Evolutionary conservation across 2,329 filamentous ascomycete genomes (phyloP).

Genomic region (Dactylonectria estremocensis): DNA sequence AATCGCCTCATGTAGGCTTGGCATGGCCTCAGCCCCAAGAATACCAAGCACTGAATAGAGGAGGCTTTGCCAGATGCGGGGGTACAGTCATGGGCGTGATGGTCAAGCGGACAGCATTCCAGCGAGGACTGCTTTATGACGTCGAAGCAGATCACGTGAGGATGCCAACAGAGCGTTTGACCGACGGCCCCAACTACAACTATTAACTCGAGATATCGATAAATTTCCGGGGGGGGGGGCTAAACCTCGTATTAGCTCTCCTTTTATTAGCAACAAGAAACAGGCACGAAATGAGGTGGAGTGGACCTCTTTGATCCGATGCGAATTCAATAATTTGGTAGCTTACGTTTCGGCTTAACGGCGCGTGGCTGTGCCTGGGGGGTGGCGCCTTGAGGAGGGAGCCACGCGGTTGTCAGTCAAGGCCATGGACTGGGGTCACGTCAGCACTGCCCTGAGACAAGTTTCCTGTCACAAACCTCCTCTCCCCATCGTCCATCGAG

Average conservation of each 20-base stretch:
- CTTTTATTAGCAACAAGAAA: not conserved
- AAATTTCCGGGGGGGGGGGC: not conserved
- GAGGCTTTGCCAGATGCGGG: too few relatives aligned
- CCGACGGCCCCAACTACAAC: too few relatives aligned
- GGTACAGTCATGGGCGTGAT: too few relatives aligned
- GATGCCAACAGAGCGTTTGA: too few relatives aligned
- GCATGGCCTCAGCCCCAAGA: too few relatives aligned
- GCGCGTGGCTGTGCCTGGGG: slow-evolving; percentile 43
- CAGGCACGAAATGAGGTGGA: not conserved
- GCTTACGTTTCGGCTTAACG: slow-evolving; percentile 13
- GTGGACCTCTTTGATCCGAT: not conserved
- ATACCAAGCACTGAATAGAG: too few relatives aligned
- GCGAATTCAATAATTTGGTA: not conserved
- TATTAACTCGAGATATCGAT: too few relatives aligned
- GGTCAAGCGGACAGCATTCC: too few relatives aligned
- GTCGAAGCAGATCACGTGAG: too few relatives aligned
- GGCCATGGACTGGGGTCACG: slow-evolving; percentile 35
- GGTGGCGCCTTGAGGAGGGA: slow-evolving; percentile 31
- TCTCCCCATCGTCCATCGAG: slow-evolving; percentile 17
- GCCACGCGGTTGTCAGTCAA: slow-evolving; percentile 27
- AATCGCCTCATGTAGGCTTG: too few relatives aligned
- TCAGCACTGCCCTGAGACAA: slow-evolving; percentile 44
- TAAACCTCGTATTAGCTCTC: not conserved
- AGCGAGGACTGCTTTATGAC: too few relatives aligned
- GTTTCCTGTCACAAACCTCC: slow-evolving; percentile 16